A percentile compares a stretch with the other conserved stretches of the same genome.
These are phyloP conservation scores for Circinella umbellata DNA, from an alignment of 371 early-diverging fungal species.

Conservation along the genomic window DNA sequence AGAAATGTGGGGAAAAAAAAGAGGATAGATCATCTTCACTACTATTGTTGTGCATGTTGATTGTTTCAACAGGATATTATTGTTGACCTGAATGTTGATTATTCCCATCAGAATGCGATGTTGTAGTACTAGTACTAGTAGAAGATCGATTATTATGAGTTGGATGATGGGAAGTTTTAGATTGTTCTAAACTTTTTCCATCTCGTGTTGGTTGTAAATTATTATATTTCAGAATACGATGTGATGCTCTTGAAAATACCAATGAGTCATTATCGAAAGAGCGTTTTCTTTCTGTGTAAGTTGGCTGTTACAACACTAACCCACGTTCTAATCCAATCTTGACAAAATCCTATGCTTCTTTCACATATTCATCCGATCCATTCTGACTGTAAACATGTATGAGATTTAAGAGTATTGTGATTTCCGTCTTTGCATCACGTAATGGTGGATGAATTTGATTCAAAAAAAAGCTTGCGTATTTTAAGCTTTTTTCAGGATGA, in stretches of 20 bases:
- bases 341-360: conserved; percentile 14
- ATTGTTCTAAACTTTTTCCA: not conserved
- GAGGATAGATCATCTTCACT: no score
- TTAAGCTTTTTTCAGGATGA: not conserved
- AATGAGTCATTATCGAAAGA: not conserved
- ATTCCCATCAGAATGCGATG: no score
- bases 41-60: no score
- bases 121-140: no score
- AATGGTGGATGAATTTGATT: not conserved
- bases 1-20: no score
- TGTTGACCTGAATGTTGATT: no score
- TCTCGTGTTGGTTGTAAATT: conserved; percentile 1
- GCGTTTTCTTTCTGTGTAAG: not conserved
- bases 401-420: conserved; percentile 22
- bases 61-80: no score
- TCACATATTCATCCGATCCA: not conserved
- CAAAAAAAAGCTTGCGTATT: not conserved
- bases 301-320: not conserved
- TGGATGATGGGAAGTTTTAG: no score
- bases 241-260: conserved; percentile 8
- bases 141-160: no score
- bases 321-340: conserved; percentile 17
- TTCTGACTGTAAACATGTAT: conserved; percentile 9
- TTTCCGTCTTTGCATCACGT: conserved; percentile 1
- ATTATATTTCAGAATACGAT: conserved; percentile 6